Conservation (phyloP, 306 rosid species). For the Dicorynia guianensis region DNA sequence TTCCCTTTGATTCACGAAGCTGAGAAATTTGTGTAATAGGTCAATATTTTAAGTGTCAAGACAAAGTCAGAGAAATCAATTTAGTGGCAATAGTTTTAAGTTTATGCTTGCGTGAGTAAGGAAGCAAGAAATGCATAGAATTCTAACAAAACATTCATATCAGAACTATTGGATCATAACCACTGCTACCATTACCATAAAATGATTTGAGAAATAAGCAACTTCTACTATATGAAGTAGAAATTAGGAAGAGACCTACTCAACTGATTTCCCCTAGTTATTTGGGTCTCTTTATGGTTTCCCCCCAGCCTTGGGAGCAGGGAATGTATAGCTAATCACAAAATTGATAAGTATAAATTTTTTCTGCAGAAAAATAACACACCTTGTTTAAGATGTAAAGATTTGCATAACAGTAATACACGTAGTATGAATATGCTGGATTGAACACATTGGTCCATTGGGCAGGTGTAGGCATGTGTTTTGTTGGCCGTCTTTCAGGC, state of each 20-base stretch:
- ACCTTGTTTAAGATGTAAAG: conserved; percentile 95
- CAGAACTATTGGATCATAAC: neutral
- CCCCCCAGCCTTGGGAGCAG: no score
- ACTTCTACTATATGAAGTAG: neutral
- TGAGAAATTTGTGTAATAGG: conserved; percentile 50
- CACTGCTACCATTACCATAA: conserved; percentile 10
- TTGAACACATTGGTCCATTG: conserved; percentile 96
- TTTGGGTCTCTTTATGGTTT: neutral
- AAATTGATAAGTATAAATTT: neutral
- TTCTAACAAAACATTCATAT: neutral
- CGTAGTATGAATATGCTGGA: conserved; percentile 95
- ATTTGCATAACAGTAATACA: conserved; percentile 96
- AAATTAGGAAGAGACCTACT: neutral
- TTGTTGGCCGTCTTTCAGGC: conserved; percentile 98
- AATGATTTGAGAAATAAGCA: conserved; percentile 19
- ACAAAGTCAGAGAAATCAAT: conserved; percentile 2
- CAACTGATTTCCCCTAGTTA: conserved; percentile 1
- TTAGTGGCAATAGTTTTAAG: neutral
- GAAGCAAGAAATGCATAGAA: conserved; percentile 14
- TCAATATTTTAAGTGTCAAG: conserved; percentile 39
- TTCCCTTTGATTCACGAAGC: conserved; percentile 98
- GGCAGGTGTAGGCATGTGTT: conserved; percentile 98
- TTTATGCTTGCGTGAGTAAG: conserved; percentile 3
- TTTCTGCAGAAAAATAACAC: conserved; percentile 28
- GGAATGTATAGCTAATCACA: conserved; percentile 1